Base-by-base conservation (phyloP, 1,284 basidiomycete genomes). In the Rhodotorula glutinis region DNA sequence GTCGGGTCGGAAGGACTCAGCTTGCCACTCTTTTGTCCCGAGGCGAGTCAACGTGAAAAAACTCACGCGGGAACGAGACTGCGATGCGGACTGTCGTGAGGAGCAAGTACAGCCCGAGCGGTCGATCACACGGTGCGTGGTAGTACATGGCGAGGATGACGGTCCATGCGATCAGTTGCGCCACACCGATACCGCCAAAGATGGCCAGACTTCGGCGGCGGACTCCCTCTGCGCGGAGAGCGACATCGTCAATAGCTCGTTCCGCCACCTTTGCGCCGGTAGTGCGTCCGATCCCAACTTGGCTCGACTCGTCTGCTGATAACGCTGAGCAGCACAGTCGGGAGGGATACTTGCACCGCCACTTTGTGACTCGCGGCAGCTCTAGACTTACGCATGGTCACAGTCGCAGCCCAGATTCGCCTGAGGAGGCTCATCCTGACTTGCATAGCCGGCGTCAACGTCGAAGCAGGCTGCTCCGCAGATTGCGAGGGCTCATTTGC, bases 131-230 rank as follows among this genome's bases (percentile, higher is more conserved):
- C 1, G 57, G 41, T 25, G 63, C 44, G 46, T 57, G 29, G 47
- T 60, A 62, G 4, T 63, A 53, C 25, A 66, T 14, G 4, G 58
- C 72, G 29, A 74, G 62, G 23, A 73, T 58, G 33, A 70, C 67
- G 54, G 63, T 61, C 56, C 64, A 74, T 4, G 73, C 68, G n/a
- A 73, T 58, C 60, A 76, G 44, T 57, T 75, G 67, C 1, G 60
- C 65, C 21, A 67, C 25, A 2, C 69, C 66, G 40, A 63, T 54
- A 8, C 61, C 29, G 29, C 53, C 51, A 33, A 67, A 63, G 53
- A 72, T 65, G 4, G 56, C 38, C 19, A 72, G 52, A 25, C 63
- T 47, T 9, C 52, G 52, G 23, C 61, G 53, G 2, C 67, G 47
- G 1, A 49, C 56, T 0, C 56, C 59, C 46, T 64, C 66, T 64